phyloP scores from a whole-genome alignment of 768 basidiomycete species.

The Strobilomyces echinocephalus region DNA sequence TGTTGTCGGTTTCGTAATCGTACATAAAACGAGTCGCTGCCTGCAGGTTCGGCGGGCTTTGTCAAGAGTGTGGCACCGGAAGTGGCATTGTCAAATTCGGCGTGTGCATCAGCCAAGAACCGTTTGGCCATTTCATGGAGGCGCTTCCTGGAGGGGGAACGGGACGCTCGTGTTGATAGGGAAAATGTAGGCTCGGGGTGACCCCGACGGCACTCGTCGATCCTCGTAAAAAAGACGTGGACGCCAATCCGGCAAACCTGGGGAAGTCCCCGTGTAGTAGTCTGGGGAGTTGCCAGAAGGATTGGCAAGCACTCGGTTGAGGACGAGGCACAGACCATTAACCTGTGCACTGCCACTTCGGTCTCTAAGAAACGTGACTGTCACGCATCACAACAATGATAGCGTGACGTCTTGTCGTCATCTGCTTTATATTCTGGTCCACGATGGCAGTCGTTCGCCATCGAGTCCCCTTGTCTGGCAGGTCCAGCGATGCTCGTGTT shows the following conservation, averaged over 20 bases:
- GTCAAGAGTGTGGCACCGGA: background rate
- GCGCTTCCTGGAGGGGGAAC: slow-evolving; percentile 11
- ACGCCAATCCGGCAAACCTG: too few species aligned
- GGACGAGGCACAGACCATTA: too few species aligned
- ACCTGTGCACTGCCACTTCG: too few species aligned
- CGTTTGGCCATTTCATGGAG: slow-evolving; percentile 16
- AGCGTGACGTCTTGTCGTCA: slow-evolving; percentile 1
- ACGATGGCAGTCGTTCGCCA: background rate
- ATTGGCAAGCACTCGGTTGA: too few species aligned
- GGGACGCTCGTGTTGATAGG: slow-evolving; percentile 19
- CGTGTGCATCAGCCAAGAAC: slow-evolving; percentile 15
- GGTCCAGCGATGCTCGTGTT: slow-evolving; percentile 15
- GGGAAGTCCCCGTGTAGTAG: too few species aligned
- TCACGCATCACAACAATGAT: slow-evolving; percentile 9
- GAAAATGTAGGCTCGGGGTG: too few species aligned
- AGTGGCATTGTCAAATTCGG: slow-evolving; percentile 5
- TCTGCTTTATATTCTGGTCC: background rate
- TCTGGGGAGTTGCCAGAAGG: too few species aligned
- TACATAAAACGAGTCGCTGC: slow-evolving; percentile 12
- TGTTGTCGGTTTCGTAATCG: slow-evolving; percentile 20
- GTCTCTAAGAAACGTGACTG: too few species aligned
- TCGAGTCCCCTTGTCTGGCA: slow-evolving; percentile 7
- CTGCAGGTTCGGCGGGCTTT: background rate
- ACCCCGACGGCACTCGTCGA: too few species aligned
- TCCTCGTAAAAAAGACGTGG: too few species aligned